Evolutionary conservation across 495 filamentous ascomycete species (phyloP).

Genomic region (Hyaloscypha finlandica): DNA sequence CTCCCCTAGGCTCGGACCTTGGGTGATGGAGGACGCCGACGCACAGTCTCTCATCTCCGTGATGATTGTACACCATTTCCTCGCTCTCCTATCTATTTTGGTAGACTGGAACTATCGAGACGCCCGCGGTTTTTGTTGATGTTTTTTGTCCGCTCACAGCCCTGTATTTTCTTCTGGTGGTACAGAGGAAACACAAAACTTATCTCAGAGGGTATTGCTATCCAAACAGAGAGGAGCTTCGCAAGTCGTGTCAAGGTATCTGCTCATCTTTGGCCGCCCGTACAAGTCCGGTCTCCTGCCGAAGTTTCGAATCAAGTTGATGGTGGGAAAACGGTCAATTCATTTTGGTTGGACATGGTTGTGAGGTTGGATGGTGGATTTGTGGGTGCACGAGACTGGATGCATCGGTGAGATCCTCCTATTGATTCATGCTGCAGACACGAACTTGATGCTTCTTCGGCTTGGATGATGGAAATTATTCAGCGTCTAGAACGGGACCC

Average conservation of each 20-base stretch:
- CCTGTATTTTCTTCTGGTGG: constrained; percentile 16
- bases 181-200: constrained; percentile 86
- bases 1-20: constrained; percentile 54
- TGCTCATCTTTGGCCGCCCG: constrained; percentile 33
- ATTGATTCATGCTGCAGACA: constrained; percentile 23
- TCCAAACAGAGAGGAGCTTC: constrained; percentile 61
- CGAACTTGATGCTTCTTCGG: not conserved
- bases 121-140: constrained; percentile 76
- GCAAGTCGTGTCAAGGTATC: constrained; percentile 23
- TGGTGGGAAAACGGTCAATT: constrained; percentile 34
- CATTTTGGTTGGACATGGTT: constrained; percentile 19
- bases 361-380: not conserved
- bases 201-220: constrained; percentile 78
- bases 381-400: constrained; percentile 39
- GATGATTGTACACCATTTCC: constrained; percentile 39
- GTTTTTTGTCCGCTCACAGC: constrained; percentile 75
- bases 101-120: constrained; percentile 19
- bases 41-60: constrained; percentile 37
- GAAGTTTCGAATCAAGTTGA: constrained; percentile 40
- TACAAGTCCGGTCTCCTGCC: constrained; percentile 40
- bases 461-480: constrained; percentile 12
- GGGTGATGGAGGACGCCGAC: constrained; percentile 68
- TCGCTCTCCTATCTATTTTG: constrained; percentile 25
- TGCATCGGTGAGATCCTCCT: constrained; percentile 31
- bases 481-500: constrained; percentile 64